These are phyloP conservation scores for Cercospora citrullina DNA, from an alignment of 2,329 filamentous ascomycete genomes.

Conservation along the genomic window DNA sequence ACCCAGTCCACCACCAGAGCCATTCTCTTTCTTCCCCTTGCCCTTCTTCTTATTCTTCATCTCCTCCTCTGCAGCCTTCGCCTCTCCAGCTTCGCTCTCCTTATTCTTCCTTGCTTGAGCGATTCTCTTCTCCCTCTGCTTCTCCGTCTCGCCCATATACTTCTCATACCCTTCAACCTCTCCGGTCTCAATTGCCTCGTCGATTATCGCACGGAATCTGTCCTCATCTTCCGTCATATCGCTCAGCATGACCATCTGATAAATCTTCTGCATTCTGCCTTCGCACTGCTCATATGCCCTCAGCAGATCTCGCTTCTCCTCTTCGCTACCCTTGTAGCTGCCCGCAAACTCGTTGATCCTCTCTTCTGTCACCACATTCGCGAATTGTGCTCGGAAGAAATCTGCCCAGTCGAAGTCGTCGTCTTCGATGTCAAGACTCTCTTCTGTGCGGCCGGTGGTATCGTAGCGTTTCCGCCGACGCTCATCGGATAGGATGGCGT, in stretches of 20 bases:
- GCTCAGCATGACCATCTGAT: slow-evolving; percentile 83
- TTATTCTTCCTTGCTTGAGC: slow-evolving; percentile 66
- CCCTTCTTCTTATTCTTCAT: slow-evolving; percentile 61
- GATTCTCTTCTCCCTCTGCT: slow-evolving; percentile 42
- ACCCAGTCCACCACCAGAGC: slow-evolving; percentile 34
- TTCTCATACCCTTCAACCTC: slow-evolving; percentile 66
- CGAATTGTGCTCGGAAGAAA: slow-evolving; percentile 84
- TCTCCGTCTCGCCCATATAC: slow-evolving; percentile 70
- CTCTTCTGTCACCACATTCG: slow-evolving; percentile 70
- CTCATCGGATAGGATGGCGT: slow-evolving; percentile 85
- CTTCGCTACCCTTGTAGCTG: slow-evolving; percentile 80
- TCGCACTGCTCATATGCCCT: slow-evolving; percentile 70
- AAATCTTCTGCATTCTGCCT: slow-evolving; percentile 76
- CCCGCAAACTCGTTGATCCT: slow-evolving; percentile 73
- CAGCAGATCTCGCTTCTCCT: slow-evolving; percentile 78
- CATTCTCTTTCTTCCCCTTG: slow-evolving; percentile 42
- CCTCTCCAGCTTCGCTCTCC: slow-evolving; percentile 62
- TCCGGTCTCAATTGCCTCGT: slow-evolving; percentile 71
- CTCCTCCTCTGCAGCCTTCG: slow-evolving; percentile 71
- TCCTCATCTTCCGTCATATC: slow-evolving; percentile 81
- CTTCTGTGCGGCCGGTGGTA: slow-evolving; percentile 81
- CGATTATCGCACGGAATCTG: slow-evolving; percentile 77
- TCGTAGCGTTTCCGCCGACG: slow-evolving; percentile 83
- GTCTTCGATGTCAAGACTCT: slow-evolving; percentile 65
- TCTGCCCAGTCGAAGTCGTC: slow-evolving; percentile 83